A percentile compares a stretch with the other conserved stretches of the same genome.
These are phyloP conservation scores for Apiotrichum domesticum DNA, from an alignment of 1,284 basidiomycete species.

Conservation along the genomic window DNA sequence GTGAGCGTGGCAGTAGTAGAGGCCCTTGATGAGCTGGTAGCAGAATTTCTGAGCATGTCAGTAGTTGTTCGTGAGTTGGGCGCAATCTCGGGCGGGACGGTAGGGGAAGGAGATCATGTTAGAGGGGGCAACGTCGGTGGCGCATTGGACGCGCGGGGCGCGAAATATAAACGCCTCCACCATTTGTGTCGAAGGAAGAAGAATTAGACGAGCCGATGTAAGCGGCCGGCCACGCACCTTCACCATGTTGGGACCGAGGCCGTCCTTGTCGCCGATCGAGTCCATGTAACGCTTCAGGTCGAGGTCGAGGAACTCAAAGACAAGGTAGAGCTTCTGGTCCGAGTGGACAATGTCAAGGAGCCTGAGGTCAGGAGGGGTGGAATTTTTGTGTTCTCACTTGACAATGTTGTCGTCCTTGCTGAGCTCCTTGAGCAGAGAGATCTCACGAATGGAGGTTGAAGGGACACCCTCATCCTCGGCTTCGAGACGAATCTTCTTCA, in stretches of 20 bases:
- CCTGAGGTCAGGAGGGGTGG: constrained; percentile 47
- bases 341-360: constrained; percentile 98
- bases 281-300: constrained; percentile 99
- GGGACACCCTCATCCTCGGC: constrained; percentile 93
- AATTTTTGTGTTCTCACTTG: constrained; percentile 39
- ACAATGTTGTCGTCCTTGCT: constrained; percentile 90
- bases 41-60: constrained; percentile 41
- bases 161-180: too few species aligned
- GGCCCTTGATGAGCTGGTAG: constrained; percentile 92
- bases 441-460: constrained; percentile 94
- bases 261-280: constrained; percentile 89
- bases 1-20: constrained; percentile 98
- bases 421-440: constrained; percentile 91
- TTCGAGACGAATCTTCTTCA: constrained; percentile 98
- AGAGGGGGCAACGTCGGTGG: too few species aligned
- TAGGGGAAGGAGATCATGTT: too few species aligned
- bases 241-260: constrained; percentile 87
- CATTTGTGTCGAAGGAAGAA: too few species aligned
- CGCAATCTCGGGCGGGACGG: too few species aligned
- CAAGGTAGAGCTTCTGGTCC: constrained; percentile 95
- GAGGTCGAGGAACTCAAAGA: constrained; percentile 98
- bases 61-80: too few species aligned
- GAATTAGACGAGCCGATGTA: background rate
- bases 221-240: constrained; percentile 50
- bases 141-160: too few species aligned